phyloP scores from a whole-genome alignment of 306 rosid genomes.

The Cicer bijugum region DNA sequence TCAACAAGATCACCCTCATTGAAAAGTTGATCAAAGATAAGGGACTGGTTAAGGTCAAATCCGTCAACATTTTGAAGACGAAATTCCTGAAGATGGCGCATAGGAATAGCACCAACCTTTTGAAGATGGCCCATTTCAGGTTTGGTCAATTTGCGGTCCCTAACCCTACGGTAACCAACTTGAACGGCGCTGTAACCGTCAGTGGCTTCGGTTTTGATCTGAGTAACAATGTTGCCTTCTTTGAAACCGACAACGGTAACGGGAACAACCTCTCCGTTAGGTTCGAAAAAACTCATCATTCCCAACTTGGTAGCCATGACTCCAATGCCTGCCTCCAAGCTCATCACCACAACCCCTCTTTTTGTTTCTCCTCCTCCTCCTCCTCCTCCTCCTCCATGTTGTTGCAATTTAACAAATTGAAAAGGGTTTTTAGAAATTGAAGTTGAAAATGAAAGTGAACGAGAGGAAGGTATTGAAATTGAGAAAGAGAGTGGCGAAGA shows the following conservation, averaged over 20 bases:
- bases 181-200: constrained; percentile 87
- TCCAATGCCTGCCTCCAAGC: constrained; percentile 91
- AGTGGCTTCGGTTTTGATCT: constrained; percentile 76
- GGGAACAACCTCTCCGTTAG: constrained; percentile 74
- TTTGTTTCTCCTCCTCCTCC: not conserved
- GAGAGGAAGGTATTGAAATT: constrained; percentile 11
- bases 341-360: constrained; percentile 52
- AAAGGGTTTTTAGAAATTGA: not conserved
- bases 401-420: constrained; percentile 20
- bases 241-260: constrained; percentile 93
- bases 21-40: constrained; percentile 66
- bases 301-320: constrained; percentile 94
- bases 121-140: constrained; percentile 88
- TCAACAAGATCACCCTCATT: constrained; percentile 94
- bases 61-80: constrained; percentile 65
- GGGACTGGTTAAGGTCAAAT: constrained; percentile 70
- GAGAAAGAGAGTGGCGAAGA: not conserved
- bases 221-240: constrained; percentile 93
- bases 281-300: constrained; percentile 87
- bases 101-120: constrained; percentile 79
- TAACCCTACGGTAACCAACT: constrained; percentile 77
- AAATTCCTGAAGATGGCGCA: constrained; percentile 97
- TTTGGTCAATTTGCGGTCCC: constrained; percentile 82
- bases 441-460: constrained; percentile 1
- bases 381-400: not conserved